Evolutionary conservation across 2,329 filamentous ascomycete genomes (phyloP).

Genomic region (Helicocarpus griseus): DNA sequence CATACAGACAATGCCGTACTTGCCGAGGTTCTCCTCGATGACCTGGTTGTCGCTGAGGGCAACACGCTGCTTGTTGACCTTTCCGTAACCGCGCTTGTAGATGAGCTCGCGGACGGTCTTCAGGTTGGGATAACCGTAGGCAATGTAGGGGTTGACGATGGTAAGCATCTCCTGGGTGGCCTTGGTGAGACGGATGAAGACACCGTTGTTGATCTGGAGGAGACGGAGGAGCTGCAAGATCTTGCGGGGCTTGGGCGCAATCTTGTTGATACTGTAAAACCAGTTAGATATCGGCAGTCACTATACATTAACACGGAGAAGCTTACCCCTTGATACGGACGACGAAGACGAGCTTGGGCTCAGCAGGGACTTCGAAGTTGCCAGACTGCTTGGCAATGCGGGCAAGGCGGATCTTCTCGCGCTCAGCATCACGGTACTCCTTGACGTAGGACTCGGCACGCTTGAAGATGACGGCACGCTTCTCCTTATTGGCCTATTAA

Average conservation of each 20-base stretch:
- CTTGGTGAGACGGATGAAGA: conserved; percentile 97
- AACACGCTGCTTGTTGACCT: conserved; percentile 96
- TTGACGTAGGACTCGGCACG: conserved; percentile 99
- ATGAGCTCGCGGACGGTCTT: conserved; percentile 98
- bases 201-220: conserved; percentile 99
- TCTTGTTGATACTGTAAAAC: conserved; percentile 95
- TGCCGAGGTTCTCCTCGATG: conserved; percentile 91
- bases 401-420: conserved; percentile 90
- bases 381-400: conserved; percentile 86
- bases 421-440: conserved; percentile 97
- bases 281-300: conserved; percentile 1
- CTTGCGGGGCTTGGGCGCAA: conserved; percentile 99
- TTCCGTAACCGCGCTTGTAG: conserved; percentile 99
- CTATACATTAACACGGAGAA: not conserved
- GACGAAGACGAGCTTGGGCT: conserved; percentile 95
- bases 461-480: conserved; percentile 98
- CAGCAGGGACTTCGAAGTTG: conserved; percentile 86
- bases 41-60: conserved; percentile 95
- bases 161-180: conserved; percentile 95
- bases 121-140: conserved; percentile 98
- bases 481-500: conserved; percentile 90
- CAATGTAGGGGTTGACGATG: conserved; percentile 97
- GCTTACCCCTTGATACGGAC: conserved; percentile 94
- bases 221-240: conserved; percentile 98
- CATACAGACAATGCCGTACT: conserved; percentile 98